Percentiles rank a stretch among this genome's conserved stretches.
These are phyloP conservation scores for Picea engelmannii DNA, from an alignment of 83 land plant species.

Conservation along the genomic window DNA sequence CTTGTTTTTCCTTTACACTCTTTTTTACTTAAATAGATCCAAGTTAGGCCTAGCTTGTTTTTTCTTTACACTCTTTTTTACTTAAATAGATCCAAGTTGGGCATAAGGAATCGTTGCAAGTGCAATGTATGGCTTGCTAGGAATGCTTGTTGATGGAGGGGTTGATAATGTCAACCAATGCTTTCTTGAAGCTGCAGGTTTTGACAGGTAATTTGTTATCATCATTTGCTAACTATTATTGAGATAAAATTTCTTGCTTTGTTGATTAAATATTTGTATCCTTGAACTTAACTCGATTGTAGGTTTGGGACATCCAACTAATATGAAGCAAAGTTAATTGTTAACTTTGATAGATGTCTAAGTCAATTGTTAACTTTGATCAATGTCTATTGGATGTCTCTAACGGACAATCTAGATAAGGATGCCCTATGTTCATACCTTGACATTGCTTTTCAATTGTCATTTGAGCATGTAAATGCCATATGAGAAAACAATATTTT, in stretches of 20 bases:
- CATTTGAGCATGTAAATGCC: too few relatives aligned
- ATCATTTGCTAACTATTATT: background rate
- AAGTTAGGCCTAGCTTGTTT: slow-evolving; percentile 94
- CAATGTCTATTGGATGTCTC: too few relatives aligned
- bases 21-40: slow-evolving; percentile 93
- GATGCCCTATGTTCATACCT: too few relatives aligned
- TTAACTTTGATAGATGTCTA: too few relatives aligned
- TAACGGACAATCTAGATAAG: too few relatives aligned
- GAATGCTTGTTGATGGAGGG: slow-evolving; percentile 88
- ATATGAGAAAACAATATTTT: too few relatives aligned
- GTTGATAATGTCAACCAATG: slow-evolving; percentile 97
- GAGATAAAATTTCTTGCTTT: background rate
- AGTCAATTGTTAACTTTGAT: too few relatives aligned
- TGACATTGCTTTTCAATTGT: too few relatives aligned
- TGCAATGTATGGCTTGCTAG: slow-evolving; percentile 81
- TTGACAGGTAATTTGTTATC: slow-evolving; percentile 62
- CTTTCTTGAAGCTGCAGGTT: slow-evolving; percentile 88
- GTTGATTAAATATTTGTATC: too few relatives aligned
- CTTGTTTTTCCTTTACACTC: slow-evolving; percentile 94
- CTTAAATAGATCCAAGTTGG: slow-evolving; percentile 94
- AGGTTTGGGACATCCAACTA: too few relatives aligned
- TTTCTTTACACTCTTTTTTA: slow-evolving; percentile 92
- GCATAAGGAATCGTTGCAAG: slow-evolving; percentile 87
- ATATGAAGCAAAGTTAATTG: too few relatives aligned
- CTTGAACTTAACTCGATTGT: too few relatives aligned